Base-by-base conservation (phyloP, 1,284 basidiomycete genomes). In the Microbotryum saponariae region DNA sequence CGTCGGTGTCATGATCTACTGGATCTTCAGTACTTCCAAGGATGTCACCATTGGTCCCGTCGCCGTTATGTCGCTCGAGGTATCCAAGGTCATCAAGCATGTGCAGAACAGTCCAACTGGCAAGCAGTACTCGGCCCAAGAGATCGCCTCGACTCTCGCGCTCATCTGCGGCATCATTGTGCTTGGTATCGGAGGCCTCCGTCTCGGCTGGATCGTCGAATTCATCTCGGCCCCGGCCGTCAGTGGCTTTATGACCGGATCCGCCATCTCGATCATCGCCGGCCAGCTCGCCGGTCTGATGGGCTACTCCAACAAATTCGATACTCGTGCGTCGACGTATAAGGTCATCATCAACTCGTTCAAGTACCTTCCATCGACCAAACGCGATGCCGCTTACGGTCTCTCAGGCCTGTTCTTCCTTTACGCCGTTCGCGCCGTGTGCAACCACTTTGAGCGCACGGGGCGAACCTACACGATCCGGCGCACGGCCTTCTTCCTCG, bases 181-280 rank as follows among this genome's bases (percentile, higher is more conserved):
- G n/a, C 83, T 97, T 47, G 89, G 82, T 46, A 86, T 98, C 51
- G 94, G 96, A 62, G 77, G 97, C n/a, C 79, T 97, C 6, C 84
- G 94, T 25, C 73, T 97, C 8, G 94, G 94, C 2, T 96, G 92
- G 88, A 79, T 97, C 53, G 86, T 97, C 64, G 93, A 97, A 75
- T 94, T 97, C 74, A 97, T 96, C 67, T 87, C 89, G 21, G 80
- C 83, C 4, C 91, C 91, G 0, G 92, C 92, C 8, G 89, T 97
- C 47, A 89, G 89, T 66, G 92, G 91, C 18, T 97, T 82, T 76
- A 81, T 81, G 80, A 81, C 80, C 1, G 76, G 76, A 27, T 73
- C 71, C 7, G 76, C 74, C 60, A 70, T 96, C 75, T 86, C 89
- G n/a, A 83, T 97, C 72, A 57, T 65, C 44, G 79, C 85, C 31